phyloP scores from a whole-genome alignment of 495 filamentous ascomycete species.

The Penicillium odoratum region DNA sequence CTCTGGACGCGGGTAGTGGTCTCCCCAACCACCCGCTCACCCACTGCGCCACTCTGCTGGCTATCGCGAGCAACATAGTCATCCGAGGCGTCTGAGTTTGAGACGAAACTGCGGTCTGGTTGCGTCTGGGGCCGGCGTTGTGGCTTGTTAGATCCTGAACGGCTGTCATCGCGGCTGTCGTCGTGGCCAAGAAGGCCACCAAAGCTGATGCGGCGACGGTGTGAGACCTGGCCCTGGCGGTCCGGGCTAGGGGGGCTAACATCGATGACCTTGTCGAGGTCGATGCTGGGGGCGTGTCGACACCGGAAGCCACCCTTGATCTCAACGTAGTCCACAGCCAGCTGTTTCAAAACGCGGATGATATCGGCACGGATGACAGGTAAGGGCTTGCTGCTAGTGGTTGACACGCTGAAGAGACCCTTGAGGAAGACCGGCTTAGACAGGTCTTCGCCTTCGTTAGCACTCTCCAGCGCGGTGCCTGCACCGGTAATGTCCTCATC shows the following conservation, averaged over 20 bases:
- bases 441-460: conserved; percentile 54
- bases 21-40: conserved; percentile 64
- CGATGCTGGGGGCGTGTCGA: conserved; percentile 83
- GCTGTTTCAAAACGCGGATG: conserved; percentile 81
- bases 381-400: conserved; percentile 89
- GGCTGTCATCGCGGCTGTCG: conserved; percentile 47
- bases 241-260: conserved; percentile 55
- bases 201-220: conserved; percentile 81
- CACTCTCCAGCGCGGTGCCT: conserved; percentile 52
- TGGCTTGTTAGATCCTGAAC: conserved; percentile 27
- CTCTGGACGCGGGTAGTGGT: conserved; percentile 85
- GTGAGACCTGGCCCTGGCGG: conserved; percentile 54
- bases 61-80: conserved; percentile 58
- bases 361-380: conserved; percentile 84
- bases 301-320: conserved; percentile 94
- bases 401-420: conserved; percentile 95
- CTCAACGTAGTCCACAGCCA: conserved; percentile 87
- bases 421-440: conserved; percentile 95
- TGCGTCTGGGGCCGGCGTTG: conserved; percentile 45
- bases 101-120: conserved; percentile 66
- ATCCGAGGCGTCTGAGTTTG: conserved; percentile 77
- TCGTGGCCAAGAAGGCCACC: conserved; percentile 66
- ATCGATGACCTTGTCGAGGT: conserved; percentile 70
- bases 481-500: conserved; percentile 55
- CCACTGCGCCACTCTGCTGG: conserved; percentile 35